Evolutionary conservation across 495 filamentous ascomycete genomes (phyloP).

Genomic region (Lindgomyces ingoldianus): DNA sequence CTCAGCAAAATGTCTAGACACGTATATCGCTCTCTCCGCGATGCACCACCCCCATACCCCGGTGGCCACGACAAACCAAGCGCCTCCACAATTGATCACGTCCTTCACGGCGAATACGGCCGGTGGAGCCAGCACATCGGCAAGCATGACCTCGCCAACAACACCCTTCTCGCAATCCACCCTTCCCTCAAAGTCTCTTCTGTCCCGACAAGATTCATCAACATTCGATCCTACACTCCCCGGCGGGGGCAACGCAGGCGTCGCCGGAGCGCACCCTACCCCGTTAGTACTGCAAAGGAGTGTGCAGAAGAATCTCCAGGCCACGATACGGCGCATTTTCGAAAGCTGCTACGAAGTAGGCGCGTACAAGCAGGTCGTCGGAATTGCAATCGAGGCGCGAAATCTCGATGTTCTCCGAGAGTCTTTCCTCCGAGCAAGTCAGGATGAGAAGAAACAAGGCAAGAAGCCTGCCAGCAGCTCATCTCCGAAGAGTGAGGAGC

Average conservation of each 20-base stretch:
- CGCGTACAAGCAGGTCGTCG: slow-evolving; percentile 95
- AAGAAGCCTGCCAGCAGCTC: slow-evolving; percentile 41
- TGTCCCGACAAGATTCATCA: slow-evolving; percentile 72
- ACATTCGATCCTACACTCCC: slow-evolving; percentile 58
- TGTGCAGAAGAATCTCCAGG: slow-evolving; percentile 72
- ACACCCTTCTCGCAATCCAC: slow-evolving; percentile 92
- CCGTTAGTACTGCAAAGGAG: slow-evolving; percentile 57
- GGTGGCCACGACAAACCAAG: slow-evolving; percentile 51
- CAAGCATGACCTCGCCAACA: slow-evolving; percentile 77
- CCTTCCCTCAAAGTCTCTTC: slow-evolving; percentile 86
- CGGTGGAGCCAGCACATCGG: slow-evolving; percentile 65
- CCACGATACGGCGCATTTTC: slow-evolving; percentile 83
- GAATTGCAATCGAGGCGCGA: slow-evolving; percentile 94
- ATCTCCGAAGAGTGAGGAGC: slow-evolving; percentile 66
- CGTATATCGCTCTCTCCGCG: slow-evolving; percentile 86
- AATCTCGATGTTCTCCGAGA: slow-evolving; percentile 86
- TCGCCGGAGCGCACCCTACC: slow-evolving; percentile 55
- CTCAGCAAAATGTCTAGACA: slow-evolving; percentile 89
- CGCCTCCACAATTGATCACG: slow-evolving; percentile 69
- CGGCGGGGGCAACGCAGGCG: slow-evolving; percentile 55
- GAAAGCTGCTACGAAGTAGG: slow-evolving; percentile 84
- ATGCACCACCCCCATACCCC: slow-evolving; percentile 61
- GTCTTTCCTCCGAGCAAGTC: slow-evolving; percentile 77
- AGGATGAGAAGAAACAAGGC: slow-evolving; percentile 74
- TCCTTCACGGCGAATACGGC: slow-evolving; percentile 65